Percentiles rank a stretch among this genome's conserved stretches.
These are phyloP conservation scores for Spatholobus suberectus DNA, from an alignment of 306 rosid genomes.

Conservation along the genomic window DNA sequence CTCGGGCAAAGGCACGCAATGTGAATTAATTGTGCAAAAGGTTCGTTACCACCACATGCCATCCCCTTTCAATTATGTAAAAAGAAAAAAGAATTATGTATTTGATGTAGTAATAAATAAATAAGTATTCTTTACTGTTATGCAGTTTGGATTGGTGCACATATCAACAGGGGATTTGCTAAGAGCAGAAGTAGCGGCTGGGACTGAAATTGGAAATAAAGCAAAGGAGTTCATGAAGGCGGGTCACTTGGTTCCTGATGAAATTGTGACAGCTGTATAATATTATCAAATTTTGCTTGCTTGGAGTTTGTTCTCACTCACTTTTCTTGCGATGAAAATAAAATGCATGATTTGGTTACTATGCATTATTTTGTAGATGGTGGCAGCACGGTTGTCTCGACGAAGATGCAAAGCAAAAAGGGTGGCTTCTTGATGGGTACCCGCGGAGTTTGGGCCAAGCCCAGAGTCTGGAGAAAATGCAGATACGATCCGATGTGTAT, in stretches of 20 bases:
- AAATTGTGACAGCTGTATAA: constrained; percentile 82
- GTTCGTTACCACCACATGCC: constrained; percentile 38
- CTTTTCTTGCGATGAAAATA: constrained; percentile 24
- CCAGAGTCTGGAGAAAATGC: constrained; percentile 71
- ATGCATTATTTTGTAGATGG: constrained; percentile 63
- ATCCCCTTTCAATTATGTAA: not conserved
- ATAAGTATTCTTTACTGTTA: not conserved
- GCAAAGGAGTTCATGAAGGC: constrained; percentile 93
- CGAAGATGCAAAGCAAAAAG: constrained; percentile 72
- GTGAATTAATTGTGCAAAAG: constrained; percentile 85
- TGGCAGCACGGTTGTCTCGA: constrained; percentile 70
- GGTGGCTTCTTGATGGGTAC: constrained; percentile 99
- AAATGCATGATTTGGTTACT: constrained; percentile 12
- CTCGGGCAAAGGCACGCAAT: constrained; percentile 97
- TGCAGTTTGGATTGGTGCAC: constrained; percentile 92
- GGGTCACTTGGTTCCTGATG: constrained; percentile 92
- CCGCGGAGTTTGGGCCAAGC: constrained; percentile 84
- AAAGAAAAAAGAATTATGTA: not conserved
- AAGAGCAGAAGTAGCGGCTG: constrained; percentile 85
- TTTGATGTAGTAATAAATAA: not conserved
- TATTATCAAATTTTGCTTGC: constrained; percentile 21
- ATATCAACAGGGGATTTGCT: constrained; percentile 94
- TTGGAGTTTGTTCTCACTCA: not conserved
- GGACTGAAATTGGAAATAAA: constrained; percentile 88
- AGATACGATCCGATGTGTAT: constrained; percentile 83